A percentile compares a stretch with the other conserved stretches of the same genome.
Conservation (phyloP, 1,139 yeast species). For the Suhomyces kunorum region DNA sequence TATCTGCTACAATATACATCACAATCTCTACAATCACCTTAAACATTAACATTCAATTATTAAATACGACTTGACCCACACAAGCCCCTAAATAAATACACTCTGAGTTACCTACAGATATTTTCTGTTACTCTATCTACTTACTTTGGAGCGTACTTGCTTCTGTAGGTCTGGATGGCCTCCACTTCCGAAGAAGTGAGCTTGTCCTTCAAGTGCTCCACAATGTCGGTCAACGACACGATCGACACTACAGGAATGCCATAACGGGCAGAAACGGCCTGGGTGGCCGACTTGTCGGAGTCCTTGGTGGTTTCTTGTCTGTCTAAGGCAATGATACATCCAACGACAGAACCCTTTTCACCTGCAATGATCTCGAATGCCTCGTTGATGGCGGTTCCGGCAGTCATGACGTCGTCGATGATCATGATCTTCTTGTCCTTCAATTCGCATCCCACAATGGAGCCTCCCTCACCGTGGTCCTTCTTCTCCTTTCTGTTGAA, state of each 20-base stretch:
- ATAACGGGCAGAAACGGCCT: slow-evolving; percentile 69
- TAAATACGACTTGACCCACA: no score
- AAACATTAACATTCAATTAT: no score
- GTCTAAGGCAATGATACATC: slow-evolving; percentile 88
- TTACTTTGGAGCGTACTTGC: slow-evolving; percentile 44
- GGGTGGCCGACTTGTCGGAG: slow-evolving; percentile 73
- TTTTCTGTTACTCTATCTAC: not conserved
- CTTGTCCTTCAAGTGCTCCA: slow-evolving; percentile 57
- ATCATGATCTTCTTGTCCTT: slow-evolving; percentile 72
- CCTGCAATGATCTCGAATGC: slow-evolving; percentile 77
- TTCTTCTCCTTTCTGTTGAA: slow-evolving; percentile 91
- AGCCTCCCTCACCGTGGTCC: slow-evolving; percentile 98
- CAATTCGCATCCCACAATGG: slow-evolving; percentile 81
- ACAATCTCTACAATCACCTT: no score
- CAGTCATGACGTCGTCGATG: slow-evolving; percentile 97
- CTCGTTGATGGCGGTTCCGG: slow-evolving; percentile 96
- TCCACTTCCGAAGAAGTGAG: slow-evolving; percentile 55
- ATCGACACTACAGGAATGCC: slow-evolving; percentile 83
- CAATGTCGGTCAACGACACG: slow-evolving; percentile 73
- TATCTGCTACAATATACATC: no score
- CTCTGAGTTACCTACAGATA: no score
- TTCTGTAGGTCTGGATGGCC: slow-evolving; percentile 62
- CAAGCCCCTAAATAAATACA: no score
- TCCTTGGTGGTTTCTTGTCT: slow-evolving; percentile 86
- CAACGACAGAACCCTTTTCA: slow-evolving; percentile 76